These are phyloP conservation scores for Tulasnella sp. DNA, from an alignment of 768 basidiomycete genomes.

Conservation along the genomic window DNA sequence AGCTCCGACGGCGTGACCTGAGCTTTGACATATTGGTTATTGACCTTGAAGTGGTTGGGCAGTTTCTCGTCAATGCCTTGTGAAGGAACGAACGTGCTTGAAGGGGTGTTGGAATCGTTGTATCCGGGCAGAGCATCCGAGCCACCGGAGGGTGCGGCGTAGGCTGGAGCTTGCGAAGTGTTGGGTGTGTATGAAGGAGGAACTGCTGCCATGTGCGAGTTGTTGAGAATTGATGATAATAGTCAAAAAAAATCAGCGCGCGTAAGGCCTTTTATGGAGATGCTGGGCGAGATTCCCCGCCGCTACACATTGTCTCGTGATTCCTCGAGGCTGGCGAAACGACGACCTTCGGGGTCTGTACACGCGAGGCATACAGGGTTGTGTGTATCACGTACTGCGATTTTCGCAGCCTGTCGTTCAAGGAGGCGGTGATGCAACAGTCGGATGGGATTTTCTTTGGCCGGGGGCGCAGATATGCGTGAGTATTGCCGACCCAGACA, in stretches of 20 bases:
- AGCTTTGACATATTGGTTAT: slow-evolving; percentile 15
- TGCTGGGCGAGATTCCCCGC: background rate
- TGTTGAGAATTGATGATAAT: background rate
- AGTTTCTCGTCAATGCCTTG: background rate
- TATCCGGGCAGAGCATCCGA: background rate
- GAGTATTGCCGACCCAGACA: background rate
- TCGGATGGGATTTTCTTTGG: background rate
- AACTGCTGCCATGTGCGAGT: background rate
- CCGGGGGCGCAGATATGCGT: background rate
- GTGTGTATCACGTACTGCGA: background rate
- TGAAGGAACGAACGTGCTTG: background rate
- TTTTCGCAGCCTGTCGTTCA: background rate
- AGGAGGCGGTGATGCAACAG: background rate
- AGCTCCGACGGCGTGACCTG: slow-evolving; percentile 27
- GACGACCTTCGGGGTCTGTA: background rate
- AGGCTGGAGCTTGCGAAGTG: background rate
- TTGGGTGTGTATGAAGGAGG: background rate
- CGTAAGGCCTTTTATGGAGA: background rate
- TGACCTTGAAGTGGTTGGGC: background rate
- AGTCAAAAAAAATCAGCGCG: background rate
- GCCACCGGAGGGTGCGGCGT: background rate
- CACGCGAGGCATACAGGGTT: background rate
- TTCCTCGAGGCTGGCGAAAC: background rate
- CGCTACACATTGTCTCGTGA: background rate
- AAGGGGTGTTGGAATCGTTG: background rate